Percentiles rank a stretch among this genome's conserved stretches.
phyloP scores from a whole-genome alignment of 2,329 filamentous ascomycete genomes.

The Scortechinia acanthostroma region DNA sequence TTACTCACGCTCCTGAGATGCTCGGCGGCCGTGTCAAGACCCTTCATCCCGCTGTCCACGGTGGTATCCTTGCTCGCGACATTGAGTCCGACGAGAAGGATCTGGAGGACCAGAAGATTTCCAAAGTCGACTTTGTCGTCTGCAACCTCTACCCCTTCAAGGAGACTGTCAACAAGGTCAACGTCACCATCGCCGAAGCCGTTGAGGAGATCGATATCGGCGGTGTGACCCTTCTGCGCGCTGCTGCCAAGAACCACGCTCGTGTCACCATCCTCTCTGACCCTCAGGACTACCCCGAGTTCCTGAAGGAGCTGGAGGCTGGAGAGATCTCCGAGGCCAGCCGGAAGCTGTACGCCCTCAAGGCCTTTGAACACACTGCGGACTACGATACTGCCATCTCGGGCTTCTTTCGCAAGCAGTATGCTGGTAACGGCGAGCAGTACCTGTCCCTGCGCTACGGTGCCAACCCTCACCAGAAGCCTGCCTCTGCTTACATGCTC shows the following conservation, averaged over 20 bases:
- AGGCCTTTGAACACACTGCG: constrained; percentile 96
- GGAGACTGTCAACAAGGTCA: constrained; percentile 92
- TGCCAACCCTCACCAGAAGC: constrained; percentile 97
- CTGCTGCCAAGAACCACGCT: constrained; percentile 94
- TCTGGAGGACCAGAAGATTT: constrained; percentile 86
- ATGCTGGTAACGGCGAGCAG: constrained; percentile 77
- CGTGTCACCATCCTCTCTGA: constrained; percentile 94
- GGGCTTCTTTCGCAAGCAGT: constrained; percentile 95
- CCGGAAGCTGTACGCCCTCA: constrained; percentile 84
- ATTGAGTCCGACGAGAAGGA: constrained; percentile 95
- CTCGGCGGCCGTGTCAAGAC: constrained; percentile 89
- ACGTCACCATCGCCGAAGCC: constrained; percentile 91
- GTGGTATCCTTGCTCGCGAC: constrained; percentile 85
- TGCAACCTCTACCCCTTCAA: constrained; percentile 99
- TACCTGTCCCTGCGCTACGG: constrained; percentile 85
- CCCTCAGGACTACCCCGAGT: constrained; percentile 86
- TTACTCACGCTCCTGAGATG: constrained; percentile 96
- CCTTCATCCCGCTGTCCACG: constrained; percentile 86
- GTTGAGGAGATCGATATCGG: constrained; percentile 99
- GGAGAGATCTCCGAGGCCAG: constrained; percentile 80
- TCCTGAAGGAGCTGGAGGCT: constrained; percentile 80
- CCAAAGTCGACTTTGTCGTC: constrained; percentile 90
- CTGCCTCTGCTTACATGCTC: constrained; percentile 74
- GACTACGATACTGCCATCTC: constrained; percentile 94
- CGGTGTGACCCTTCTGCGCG: constrained; percentile 89